Evolutionary conservation across 2,329 filamentous ascomycete species (phyloP), one percentile per base, ranked within the genome.

Genomic region (Colletotrichum tropicicola): DNA sequence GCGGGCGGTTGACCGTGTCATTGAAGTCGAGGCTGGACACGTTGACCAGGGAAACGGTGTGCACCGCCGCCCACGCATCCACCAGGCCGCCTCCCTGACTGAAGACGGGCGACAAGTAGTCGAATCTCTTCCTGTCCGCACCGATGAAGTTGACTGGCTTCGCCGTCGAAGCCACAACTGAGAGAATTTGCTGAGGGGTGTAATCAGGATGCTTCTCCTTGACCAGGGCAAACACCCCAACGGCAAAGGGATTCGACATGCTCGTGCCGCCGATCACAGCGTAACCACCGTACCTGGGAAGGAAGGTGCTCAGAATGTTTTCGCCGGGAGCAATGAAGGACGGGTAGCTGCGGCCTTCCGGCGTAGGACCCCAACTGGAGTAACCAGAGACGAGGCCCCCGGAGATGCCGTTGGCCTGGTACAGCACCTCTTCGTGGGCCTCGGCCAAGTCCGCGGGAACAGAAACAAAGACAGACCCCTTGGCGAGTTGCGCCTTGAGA

Each of bases 321-420:
- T 69, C 68, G n/a, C 69, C 68, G 6, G 66, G 65, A 5, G 65
- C 68, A 6, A 56, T 41, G 35, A 69, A 57, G 30, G 69, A 68
- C 3, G 69, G 68, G 51, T 70, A 68, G 39, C 66, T 43, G 7
- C 60, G 48, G 12, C 68, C 58, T 10, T 65, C 58, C 13, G 44
- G 59, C 0, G 67, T 67, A 4, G 67, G 68, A 9, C 68, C 65
- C 65, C 62, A 68, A 10, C 43, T 58, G 7, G 55, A 63, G 30
- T 65, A 66, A 6, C 7, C 12, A 30, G 55, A 58, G 19, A 47
- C 53, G 8, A 57, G 30, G 4, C 53, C 53, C 6, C 53, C 53
- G 6, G 53, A 45, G 19, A 57, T 21, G n/a, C 32, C 21, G 43
- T 57, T 57, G n/a, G 13, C 8, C 3, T 25, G 23, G 35, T 54